Evolutionary conservation across 257 asterid species (phyloP), one percentile per base, ranked within the genome.

Genomic region (Phtheirospermum japonicum): DNA sequence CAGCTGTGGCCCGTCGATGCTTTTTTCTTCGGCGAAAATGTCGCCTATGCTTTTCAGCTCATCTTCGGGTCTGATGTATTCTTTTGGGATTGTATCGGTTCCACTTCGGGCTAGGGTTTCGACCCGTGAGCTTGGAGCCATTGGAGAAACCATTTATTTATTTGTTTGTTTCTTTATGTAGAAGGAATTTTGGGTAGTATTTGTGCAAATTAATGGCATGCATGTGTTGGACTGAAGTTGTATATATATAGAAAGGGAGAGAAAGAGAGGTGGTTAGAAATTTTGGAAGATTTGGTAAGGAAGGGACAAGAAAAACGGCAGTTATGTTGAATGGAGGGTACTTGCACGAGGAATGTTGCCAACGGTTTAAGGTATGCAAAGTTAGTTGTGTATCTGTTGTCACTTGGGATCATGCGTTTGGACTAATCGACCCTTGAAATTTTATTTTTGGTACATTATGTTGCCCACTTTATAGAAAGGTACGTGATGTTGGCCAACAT

Each of bases 61-160:
- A 57, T 88, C 92, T 56, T 75, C 71, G 34, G 88, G 69, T 78
- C 98, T 72, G 4, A 91, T 60, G 67, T 88, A 91, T 65, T 88
- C 96, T 60, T 84, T 78, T 0, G 96, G 98, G 74, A 91, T 91
- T 20, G 75, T 70, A 6, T 71, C 46, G 37, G 80, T 72, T 14
- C 92, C 88, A 28, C 90, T 82, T 33, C 66, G 53, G 65, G 98
- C 72, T 37, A 91, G 64, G 72, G 73, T 76, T 69, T 91, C 95
- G 9, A 91, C 94, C 40, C 98, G 80, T 6, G 72, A 72, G 57
- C 62, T 64, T 43, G 76, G 75, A 11, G 72, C 4, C 20, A 42
- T 53, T 17, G 64, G n/a, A 26, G 73, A n/a, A 9, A 53, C 74
- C 74, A 65, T 69, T 61, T 64, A 2, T 40, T 4, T 50, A 0